A percentile compares a stretch with the other conserved stretches of the same genome.
These are phyloP conservation scores for Capronia coronata DNA, from an alignment of 2,329 filamentous ascomycete genomes.

Conservation along the genomic window DNA sequence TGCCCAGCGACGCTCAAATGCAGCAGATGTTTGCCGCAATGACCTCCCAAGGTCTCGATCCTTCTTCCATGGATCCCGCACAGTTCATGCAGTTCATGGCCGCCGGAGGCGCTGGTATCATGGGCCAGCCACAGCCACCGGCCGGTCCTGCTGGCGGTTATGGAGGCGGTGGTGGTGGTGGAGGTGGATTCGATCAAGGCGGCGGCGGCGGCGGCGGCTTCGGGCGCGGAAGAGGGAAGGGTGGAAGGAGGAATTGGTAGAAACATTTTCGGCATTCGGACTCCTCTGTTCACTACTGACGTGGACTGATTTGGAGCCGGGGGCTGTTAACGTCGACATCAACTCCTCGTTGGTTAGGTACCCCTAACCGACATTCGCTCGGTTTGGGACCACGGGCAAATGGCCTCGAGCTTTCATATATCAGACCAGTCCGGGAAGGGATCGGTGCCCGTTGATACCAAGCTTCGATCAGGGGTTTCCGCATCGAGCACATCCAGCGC, in stretches of 20 bases:
- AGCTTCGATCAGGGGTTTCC: no score
- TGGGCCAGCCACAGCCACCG: constrained; percentile 34
- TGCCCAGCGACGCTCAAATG: constrained; percentile 37
- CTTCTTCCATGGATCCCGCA: constrained; percentile 48
- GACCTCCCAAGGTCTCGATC: constrained; percentile 50
- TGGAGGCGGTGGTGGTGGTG: constrained; percentile 29
- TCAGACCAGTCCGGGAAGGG: no score
- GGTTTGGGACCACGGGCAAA: no score
- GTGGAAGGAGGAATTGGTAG: constrained; percentile 29
- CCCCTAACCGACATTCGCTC: no score
- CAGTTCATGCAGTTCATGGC: constrained; percentile 51
- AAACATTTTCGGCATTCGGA: constrained; percentile 22
- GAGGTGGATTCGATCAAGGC: constrained; percentile 19
- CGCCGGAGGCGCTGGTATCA: constrained; percentile 32
- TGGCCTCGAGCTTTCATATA: no score
- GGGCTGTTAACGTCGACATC: not conserved
- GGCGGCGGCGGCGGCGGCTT: constrained; percentile 25
- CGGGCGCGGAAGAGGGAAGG: constrained; percentile 35
- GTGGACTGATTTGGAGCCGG: not conserved
- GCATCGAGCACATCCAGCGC: no score
- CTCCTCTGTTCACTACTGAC: constrained; percentile 17
- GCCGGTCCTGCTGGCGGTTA: constrained; percentile 31
- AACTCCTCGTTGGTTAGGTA: no score
- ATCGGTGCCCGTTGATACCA: no score
- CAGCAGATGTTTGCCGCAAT: constrained; percentile 53